phyloP scores from a whole-genome alignment of 257 asterid species.

The Fraxinus excelsior region DNA sequence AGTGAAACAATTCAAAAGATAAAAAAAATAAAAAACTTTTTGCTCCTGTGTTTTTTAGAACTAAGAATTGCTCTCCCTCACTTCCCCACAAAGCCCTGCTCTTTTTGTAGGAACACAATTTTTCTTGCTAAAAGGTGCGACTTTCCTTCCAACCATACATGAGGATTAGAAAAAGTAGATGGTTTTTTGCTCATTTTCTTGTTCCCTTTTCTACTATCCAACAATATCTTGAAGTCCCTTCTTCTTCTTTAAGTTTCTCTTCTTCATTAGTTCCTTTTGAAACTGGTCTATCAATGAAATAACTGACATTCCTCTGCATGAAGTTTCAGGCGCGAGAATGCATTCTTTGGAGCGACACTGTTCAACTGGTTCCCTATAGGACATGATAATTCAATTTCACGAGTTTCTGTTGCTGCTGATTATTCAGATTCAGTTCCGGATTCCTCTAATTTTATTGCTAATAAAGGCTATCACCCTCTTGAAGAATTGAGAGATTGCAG shows the following conservation, averaged over 20 bases:
- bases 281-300: constrained; percentile 15
- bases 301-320: constrained; percentile 2
- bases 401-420: constrained; percentile 78
- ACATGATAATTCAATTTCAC: constrained; percentile 45
- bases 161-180: background rate
- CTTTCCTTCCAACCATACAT: constrained; percentile 2
- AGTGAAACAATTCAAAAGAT: background rate
- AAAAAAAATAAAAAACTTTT: background rate
- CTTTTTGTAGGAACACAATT: background rate
- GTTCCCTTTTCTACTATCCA: constrained; percentile 2
- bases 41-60: constrained; percentile 11
- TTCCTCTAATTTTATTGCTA: constrained; percentile 51
- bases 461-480: constrained; percentile 72
- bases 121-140: constrained; percentile 8
- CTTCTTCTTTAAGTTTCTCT: background rate
- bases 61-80: constrained; percentile 4
- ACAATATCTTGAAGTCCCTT: constrained; percentile 7
- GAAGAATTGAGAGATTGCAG: constrained; percentile 63
- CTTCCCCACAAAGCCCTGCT: background rate
- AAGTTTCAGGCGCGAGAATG: constrained; percentile 60
- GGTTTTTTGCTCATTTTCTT: background rate
- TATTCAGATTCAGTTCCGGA: constrained; percentile 84
- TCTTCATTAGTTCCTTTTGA: background rate
- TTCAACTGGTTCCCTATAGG: constrained; percentile 45
- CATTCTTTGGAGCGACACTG: constrained; percentile 51